phyloP scores from a whole-genome alignment of 1,284 basidiomycete genomes.

The Coniophora puteana region DNA sequence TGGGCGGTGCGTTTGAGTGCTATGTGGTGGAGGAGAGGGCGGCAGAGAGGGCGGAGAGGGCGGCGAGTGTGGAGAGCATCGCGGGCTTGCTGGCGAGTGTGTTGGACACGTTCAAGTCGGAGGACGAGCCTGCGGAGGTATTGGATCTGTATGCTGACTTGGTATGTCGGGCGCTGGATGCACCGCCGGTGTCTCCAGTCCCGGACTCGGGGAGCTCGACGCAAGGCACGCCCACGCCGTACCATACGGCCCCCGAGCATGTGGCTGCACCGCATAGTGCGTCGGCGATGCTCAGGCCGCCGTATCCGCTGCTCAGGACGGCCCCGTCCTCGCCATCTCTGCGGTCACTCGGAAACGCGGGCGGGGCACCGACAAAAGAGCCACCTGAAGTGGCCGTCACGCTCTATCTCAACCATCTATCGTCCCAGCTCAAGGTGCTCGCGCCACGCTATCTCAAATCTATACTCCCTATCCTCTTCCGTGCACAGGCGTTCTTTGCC shows the following conservation, averaged over 20 bases:
- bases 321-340: conserved; percentile 29
- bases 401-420: conserved; percentile 62
- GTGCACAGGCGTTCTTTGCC: conserved; percentile 57
- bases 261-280: no score
- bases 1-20: conserved; percentile 56
- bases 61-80: conserved; percentile 56
- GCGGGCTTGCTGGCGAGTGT: conserved; percentile 52
- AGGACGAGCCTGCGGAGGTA: conserved; percentile 48
- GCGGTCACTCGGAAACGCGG: conserved; percentile 19
- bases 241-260: conserved; percentile 25
- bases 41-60: conserved; percentile 50
- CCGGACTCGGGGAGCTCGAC: conserved; percentile 22
- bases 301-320: conserved; percentile 23
- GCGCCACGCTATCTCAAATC: conserved; percentile 46
- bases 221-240: conserved; percentile 19
- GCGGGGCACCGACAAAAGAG: conserved; percentile 31
- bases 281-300: conserved; percentile 44
- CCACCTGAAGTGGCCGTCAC: conserved; percentile 58
- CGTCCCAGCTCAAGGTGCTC: conserved; percentile 53
- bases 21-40: conserved; percentile 39
- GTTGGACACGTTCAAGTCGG: conserved; percentile 53
- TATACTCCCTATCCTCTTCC: conserved; percentile 70
- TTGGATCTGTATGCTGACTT: conserved; percentile 55
- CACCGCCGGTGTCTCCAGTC: conserved; percentile 28
- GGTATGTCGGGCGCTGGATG: conserved; percentile 49